These are phyloP conservation scores for Trametes versicolor DNA, from an alignment of 1,284 basidiomycete genomes.

Conservation along the genomic window DNA sequence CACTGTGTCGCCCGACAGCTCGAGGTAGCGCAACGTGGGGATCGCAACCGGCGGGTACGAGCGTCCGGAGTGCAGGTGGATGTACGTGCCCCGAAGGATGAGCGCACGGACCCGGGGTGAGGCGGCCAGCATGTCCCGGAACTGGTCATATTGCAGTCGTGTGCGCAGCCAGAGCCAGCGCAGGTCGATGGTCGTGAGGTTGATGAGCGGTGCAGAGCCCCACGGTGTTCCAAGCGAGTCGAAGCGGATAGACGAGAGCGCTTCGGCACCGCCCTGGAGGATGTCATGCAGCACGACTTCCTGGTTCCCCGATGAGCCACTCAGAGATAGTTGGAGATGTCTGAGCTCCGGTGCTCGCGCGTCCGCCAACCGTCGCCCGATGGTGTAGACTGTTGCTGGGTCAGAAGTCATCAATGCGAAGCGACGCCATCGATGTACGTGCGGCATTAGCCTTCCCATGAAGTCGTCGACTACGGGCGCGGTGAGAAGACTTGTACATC, in stretches of 20 bases:
- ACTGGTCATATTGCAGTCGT: conserved; percentile 38
- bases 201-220: conserved; percentile 30
- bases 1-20: conserved; percentile 42
- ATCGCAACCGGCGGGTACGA: conserved; percentile 34
- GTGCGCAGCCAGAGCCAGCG: conserved; percentile 43
- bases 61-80: conserved; percentile 35
- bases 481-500: conserved; percentile 29
- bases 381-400: conserved; percentile 31
- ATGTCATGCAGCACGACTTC: conserved; percentile 36
- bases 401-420: conserved; percentile 39
- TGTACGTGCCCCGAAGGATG: conserved; percentile 41
- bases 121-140: conserved; percentile 36
- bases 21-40: conserved; percentile 39
- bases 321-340: conserved; percentile 39
- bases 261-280: conserved; percentile 37
- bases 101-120: conserved; percentile 38
- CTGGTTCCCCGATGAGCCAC: conserved; percentile 38
- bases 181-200: conserved; percentile 38
- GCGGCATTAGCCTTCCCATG: conserved; percentile 30
- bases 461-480: conserved; percentile 30
- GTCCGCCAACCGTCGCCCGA: conserved; percentile 33
- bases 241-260: conserved; percentile 38
- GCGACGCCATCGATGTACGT: conserved; percentile 37
- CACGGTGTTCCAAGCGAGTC: conserved; percentile 40
- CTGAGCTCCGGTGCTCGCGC: conserved; percentile 34